A percentile compares a stretch with the other conserved stretches of the same genome.
phyloP scores from a whole-genome alignment of 31 red algal genomes.

The Bonnemaisonia californica region DNA sequence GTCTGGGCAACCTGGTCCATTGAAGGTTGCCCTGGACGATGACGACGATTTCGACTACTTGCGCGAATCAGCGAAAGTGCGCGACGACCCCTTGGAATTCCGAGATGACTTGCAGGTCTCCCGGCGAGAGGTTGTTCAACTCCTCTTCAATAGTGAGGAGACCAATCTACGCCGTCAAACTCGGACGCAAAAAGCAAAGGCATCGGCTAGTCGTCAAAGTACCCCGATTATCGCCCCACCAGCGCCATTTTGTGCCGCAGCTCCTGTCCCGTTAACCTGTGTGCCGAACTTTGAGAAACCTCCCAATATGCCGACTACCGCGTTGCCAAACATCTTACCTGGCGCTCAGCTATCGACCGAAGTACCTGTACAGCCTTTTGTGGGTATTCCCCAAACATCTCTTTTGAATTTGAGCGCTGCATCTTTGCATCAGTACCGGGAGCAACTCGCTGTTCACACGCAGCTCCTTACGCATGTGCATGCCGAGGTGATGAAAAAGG shows the following conservation, averaged over 20 bases:
- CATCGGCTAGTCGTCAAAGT: not conserved
- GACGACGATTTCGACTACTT: conserved; percentile 80
- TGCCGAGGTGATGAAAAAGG: conserved; percentile 3
- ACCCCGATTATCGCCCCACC: not conserved
- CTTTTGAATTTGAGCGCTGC: not conserved
- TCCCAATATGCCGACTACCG: not conserved
- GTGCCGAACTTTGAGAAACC: too few species aligned
- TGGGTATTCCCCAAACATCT: not conserved
- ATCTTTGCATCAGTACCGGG: not conserved
- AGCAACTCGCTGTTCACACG: conserved; percentile 20
- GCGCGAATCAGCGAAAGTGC: conserved; percentile 55
- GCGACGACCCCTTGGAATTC: conserved; percentile 70
- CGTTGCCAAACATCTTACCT: not conserved
- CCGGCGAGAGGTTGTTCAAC: conserved; percentile 55
- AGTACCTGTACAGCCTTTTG: not conserved
- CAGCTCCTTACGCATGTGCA: conserved; percentile 14
- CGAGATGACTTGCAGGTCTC: conserved; percentile 64
- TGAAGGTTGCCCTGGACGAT: conserved; percentile 45
- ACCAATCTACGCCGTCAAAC: conserved; percentile 28
- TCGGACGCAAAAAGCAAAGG: not conserved
- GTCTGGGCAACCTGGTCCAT: not conserved
- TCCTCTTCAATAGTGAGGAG: conserved; percentile 24
- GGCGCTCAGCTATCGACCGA: not conserved
- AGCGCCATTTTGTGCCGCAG: too few species aligned
- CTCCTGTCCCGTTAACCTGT: too few species aligned